Evolutionary conservation across 257 asterid genomes (phyloP).

Genomic region (Forsythia suspensa): DNA sequence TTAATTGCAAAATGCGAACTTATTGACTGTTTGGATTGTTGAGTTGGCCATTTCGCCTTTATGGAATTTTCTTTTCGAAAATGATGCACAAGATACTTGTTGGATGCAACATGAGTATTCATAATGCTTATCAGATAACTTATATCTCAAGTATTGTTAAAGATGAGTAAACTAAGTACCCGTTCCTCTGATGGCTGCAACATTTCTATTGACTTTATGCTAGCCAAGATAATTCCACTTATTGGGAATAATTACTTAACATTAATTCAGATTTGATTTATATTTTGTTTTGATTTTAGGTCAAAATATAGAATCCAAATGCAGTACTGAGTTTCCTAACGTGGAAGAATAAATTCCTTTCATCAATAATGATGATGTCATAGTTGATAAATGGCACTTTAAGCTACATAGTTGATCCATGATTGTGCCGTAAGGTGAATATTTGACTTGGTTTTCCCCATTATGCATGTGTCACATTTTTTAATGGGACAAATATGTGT

Average conservation of each 20-base stretch:
- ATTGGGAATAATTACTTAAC: background rate
- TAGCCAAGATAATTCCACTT: background rate
- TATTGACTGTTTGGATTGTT: background rate
- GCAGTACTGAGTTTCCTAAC: background rate
- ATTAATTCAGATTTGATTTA: background rate
- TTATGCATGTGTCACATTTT: background rate
- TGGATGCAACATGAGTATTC: background rate
- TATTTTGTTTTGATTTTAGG: background rate
- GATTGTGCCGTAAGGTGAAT: background rate
- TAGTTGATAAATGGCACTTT: no score
- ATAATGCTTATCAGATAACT: background rate
- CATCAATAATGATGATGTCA: background rate
- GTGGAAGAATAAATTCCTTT: background rate
- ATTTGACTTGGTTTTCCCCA: background rate
- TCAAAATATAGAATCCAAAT: background rate
- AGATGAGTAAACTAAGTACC: background rate
- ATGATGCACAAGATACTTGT: background rate
- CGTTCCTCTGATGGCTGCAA: background rate
- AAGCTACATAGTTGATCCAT: background rate
- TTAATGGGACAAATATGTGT: background rate
- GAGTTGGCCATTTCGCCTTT: background rate
- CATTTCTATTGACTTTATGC: background rate
- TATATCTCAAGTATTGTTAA: background rate
- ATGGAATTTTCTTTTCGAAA: background rate
- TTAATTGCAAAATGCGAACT: background rate